Evolutionary conservation across 2,329 filamentous ascomycete species (phyloP), one percentile per base, ranked within the genome.

Genomic region (Mycosphaerella arachidis): DNA sequence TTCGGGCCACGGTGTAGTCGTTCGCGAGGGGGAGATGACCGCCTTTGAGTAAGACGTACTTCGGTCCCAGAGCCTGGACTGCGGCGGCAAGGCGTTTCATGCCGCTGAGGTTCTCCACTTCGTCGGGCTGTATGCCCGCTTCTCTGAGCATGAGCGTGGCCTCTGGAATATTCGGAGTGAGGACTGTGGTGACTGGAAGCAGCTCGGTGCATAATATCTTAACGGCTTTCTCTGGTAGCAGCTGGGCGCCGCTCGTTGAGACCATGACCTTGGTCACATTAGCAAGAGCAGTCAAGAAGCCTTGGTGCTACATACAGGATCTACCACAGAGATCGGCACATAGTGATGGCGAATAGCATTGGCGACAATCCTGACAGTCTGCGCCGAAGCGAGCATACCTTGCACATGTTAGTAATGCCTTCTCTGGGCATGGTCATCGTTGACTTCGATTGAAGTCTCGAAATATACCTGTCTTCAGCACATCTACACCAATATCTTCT

Each of bases 41-140:
- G 46, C 93, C 93, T 75, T 97, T 97, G 60, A 97, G 79, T 9
- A 97, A 81, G 31, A 97, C 89, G 78, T 88, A 92, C 64, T 84
- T 83, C 0, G 92, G 87, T 0, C 92, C 92, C 0, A 96, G 78
- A 1, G 75, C 72, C 43, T 86, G 84, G 7, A 96, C 79, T 12
- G 78, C 77, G 63, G 82, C 84, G 0, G 89, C 91, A 35, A 96
- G 79, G 0, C 75, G 70, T 66, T 91, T 85, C 45, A 97, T 75
- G 48, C 90, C 90, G 4, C 84, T 79, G 1, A 91, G 77, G 51
- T 78, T 81, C 4, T 79, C 73, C 1, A 90, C 81, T 3, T 83
- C 77, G 6, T 75, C 67, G 1, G 74, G 61, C 1, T 75, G 66
- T 7, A 76, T 66, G 1, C 81, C 82, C 10, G 80, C 78, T 60